Conservation (phyloP, 2,329 filamentous ascomycete species). For the Trichoderma asperellum region DNA sequence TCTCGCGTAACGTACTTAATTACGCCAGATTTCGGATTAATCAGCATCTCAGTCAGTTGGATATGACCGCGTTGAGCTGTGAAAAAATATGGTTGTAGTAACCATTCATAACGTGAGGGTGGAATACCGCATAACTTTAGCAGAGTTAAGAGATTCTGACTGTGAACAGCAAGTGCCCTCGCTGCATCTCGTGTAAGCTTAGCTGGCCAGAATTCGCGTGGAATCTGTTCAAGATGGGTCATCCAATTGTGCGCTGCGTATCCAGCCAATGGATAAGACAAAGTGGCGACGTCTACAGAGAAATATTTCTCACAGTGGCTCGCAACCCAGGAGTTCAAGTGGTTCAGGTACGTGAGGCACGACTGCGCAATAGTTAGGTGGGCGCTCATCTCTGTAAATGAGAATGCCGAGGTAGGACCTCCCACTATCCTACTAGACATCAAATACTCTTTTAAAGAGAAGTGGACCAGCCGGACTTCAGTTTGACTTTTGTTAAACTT, state of each 20-base stretch:
- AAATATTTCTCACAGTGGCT: too few species aligned
- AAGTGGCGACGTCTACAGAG: too few species aligned
- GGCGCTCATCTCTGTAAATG: constrained; percentile 2
- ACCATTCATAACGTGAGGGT: too few species aligned
- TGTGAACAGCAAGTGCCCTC: not conserved
- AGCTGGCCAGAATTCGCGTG: not conserved
- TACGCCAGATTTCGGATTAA: not conserved
- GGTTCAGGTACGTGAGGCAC: not conserved
- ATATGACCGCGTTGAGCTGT: not conserved
- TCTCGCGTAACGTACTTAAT: not conserved
- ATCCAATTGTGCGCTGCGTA: not conserved
- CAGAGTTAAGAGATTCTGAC: not conserved
- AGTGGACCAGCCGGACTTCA: constrained; percentile 16
- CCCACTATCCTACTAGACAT: not conserved
- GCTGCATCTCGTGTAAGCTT: not conserved
- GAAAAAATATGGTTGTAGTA: not conserved
- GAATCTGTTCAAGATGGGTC: not conserved
- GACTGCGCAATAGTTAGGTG: constrained; percentile 5
- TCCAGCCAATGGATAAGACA: not conserved
- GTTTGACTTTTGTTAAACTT: too few species aligned
- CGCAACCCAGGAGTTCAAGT: too few species aligned
- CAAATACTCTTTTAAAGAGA: constrained; percentile 25
- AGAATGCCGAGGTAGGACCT: not conserved
- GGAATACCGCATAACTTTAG: not conserved
- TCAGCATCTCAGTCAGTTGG: not conserved